Base-by-base conservation (phyloP, 768 basidiomycete species). In the Tylopilus intermedius region DNA sequence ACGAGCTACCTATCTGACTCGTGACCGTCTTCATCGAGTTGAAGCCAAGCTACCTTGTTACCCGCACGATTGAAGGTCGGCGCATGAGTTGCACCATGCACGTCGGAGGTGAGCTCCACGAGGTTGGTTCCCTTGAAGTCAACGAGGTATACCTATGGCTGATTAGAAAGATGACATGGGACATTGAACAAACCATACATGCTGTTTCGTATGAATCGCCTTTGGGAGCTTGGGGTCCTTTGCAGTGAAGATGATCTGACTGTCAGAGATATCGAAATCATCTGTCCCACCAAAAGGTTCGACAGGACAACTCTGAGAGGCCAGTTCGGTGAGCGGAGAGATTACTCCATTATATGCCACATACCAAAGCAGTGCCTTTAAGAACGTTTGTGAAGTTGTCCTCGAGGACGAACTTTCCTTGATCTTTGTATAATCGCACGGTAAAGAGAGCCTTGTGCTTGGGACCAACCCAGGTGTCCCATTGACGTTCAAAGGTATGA, bases 171-270 rank as follows among this genome's bases (percentile, higher is more conserved):
- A 32, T 13, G 27, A 37, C 10, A 40, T 10, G 32, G n/a, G 24
- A 35, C 6, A 45, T 24, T 13, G 7, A 11, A 35, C 35, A 38
- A 30, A 48, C 9, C 63, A 39, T 38, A 94, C 87, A 61, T 94
- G 85, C 64, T 92, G 88, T 61, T 90, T 90, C 2, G 95, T 97
- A 69, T 97, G 94, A 77, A 77, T 83, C 0, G 94, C 88, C 40
- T 80, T 76, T 11, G 83, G 82, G 15, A 94, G 77, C 49, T 76
- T 62, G 1, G 90, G 87, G 61, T 95, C 90, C 64, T 94, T 94
- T 48, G 92, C 76, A 5, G 91, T 91, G 64, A 95, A 89, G 33
- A 91, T 77, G 50, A 98, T 79, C 51, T 84, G 76, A 10, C 75
- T 74, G 2, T 72, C 65, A 5, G 86, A 88, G 27, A 90, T 76